Base-by-base conservation (phyloP, 2,329 filamentous ascomycete genomes). In the Mycosphaerella sp. region DNA sequence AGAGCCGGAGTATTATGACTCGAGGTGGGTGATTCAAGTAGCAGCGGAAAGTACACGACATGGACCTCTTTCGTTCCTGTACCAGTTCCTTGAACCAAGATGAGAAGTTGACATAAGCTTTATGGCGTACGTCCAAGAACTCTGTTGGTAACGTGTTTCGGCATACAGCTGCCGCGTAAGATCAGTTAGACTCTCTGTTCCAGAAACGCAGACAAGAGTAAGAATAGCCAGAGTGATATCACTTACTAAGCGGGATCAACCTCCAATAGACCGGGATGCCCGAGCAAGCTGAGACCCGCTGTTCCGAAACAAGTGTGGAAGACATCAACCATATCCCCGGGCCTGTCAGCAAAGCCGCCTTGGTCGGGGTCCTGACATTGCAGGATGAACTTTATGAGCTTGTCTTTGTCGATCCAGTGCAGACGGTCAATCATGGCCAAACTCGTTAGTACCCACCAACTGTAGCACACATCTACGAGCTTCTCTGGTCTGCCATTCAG, bases 371-470 rank as follows among this genome's bases (percentile, higher is more conserved):
- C 93, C 75, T 98, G 93, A 66, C 89, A 95, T 59, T 80, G 79
- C 55, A 98, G 73, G 51, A 98, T 96, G 72, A 95, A 98, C 23
- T 73, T 71, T 48, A 84, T 80, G 64, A 98, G 79, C 67, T 88
- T 87, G 54, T 84, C 78, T 47, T 84, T 81, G 74, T 98, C 89
- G 68, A 98, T 95, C 93, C 93, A 98, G 70, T 96, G 88, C 50
- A 90, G 79, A 52, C 85, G 84, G 51, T 80, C 84, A 62, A 98
- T 87, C 79, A 97, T 96, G 44, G 87, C 85, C 62, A 98, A 75
- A 69, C 91, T 95, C 67, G 88, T 92, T 67, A 92, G 76, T 43
- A 97, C 93, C 93, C 93, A 98, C 93, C 93, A 98, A 70, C 89
- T 95, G 74, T 98, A 98, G 74, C 93, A 98, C 11, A 95, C 92